These are phyloP conservation scores for Parachlorella kessleri DNA, from an alignment of 139 green algal genomes.

Conservation along the genomic window DNA sequence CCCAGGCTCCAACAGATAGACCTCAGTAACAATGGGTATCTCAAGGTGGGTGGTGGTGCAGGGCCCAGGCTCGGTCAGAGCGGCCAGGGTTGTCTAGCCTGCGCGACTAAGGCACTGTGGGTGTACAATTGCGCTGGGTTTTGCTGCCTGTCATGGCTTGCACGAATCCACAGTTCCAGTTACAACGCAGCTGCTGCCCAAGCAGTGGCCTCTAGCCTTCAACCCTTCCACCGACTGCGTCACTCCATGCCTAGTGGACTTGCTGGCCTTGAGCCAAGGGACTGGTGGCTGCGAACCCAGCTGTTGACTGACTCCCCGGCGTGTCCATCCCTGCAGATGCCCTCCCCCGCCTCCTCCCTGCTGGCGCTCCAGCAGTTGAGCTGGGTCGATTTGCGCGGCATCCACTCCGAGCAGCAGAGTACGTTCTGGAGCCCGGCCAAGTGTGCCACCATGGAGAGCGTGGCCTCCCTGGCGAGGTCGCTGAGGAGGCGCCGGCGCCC, in stretches of 20 bases:
- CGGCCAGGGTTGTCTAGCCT: neutral
- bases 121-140: neutral
- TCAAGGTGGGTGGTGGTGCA: neutral
- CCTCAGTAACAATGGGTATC: neutral
- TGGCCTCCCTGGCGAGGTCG: constrained; percentile 47
- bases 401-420: too few species aligned
- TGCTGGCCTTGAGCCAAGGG: too few species aligned
- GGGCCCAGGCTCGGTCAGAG: too few species aligned
- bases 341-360: too few species aligned
- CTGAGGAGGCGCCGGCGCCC: constrained; percentile 34
- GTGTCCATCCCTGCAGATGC: too few species aligned
- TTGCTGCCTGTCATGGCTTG: neutral
- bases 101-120: neutral
- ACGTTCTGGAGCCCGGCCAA: constrained; percentile 55
- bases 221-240: too few species aligned
- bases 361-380: too few species aligned
- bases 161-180: neutral
- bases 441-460: constrained; percentile 59
- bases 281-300: too few species aligned
- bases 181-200: neutral
- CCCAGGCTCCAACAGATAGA: constrained; percentile 32
- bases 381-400: too few species aligned
- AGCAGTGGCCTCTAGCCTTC: neutral
- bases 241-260: too few species aligned
- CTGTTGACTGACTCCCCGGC: too few species aligned